These are phyloP conservation scores for Austroboletus novae-zelandiae DNA, from an alignment of 1,284 basidiomycete genomes.

Conservation along the genomic window DNA sequence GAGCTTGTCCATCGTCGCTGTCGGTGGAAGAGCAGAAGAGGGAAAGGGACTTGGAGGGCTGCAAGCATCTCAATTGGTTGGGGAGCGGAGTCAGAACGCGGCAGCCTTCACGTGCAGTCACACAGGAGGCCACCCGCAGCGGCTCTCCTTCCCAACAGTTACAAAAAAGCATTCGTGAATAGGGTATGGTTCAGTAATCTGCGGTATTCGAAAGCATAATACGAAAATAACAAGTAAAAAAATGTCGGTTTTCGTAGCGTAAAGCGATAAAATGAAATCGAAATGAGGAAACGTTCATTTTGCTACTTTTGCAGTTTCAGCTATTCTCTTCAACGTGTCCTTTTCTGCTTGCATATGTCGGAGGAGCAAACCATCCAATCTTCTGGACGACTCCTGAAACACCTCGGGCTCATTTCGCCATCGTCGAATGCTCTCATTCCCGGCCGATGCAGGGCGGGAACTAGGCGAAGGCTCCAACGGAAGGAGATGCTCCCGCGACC, in stretches of 20 bases:
- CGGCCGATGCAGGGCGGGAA: conserved; percentile 29
- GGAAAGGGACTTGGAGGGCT: conserved; percentile 7
- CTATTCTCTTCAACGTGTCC: conserved; percentile 69
- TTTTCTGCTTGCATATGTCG: conserved; percentile 75
- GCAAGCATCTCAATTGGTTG: conserved; percentile 23
- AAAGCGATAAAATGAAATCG: conserved; percentile 1
- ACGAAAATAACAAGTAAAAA: conserved; percentile 6
- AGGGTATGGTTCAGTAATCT: conserved; percentile 23
- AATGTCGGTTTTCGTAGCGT: conserved; percentile 12
- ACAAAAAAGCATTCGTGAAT: conserved; percentile 25
- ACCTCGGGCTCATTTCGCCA: conserved; percentile 39
- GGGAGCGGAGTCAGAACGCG: conserved; percentile 35
- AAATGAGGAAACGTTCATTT: conserved; percentile 22
- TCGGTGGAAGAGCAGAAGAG: conserved; percentile 10
- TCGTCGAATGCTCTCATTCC: conserved; percentile 28
- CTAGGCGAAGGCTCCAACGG: conserved; percentile 1
- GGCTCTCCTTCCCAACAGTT: conserved; percentile 19
- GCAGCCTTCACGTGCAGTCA: conserved; percentile 27
- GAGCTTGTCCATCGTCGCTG: conserved; percentile 24
- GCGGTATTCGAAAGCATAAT: conserved; percentile 8
- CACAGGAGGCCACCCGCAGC: conserved; percentile 6
- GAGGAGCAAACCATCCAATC: conserved; percentile 69
- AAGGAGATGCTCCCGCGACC: conserved; percentile 31
- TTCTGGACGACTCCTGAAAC: conserved; percentile 54
- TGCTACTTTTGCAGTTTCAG: conserved; percentile 39